These are phyloP conservation scores for Aleurites moluccanus DNA, from an alignment of 441 rosid genomes.

Conservation along the genomic window DNA sequence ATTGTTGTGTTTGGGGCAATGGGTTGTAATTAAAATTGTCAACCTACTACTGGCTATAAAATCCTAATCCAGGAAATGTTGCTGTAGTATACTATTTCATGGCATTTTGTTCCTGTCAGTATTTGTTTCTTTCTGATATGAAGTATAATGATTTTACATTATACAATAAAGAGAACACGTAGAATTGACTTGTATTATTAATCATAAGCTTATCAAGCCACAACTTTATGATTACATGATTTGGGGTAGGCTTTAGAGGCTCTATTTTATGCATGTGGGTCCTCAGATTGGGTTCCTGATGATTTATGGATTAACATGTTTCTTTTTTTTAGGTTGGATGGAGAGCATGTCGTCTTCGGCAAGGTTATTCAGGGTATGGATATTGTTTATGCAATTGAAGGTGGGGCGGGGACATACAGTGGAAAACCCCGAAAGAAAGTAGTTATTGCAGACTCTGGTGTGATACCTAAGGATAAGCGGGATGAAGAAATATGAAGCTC, in stretches of 20 bases:
- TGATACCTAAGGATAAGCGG: conserved; percentile 87
- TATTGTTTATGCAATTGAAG: conserved; percentile 78
- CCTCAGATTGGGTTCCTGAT: background rate
- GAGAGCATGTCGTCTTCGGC: conserved; percentile 92
- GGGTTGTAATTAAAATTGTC: background rate
- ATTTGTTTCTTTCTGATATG: background rate
- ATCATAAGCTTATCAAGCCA: background rate
- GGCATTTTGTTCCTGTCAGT: background rate
- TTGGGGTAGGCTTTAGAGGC: background rate
- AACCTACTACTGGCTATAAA: background rate
- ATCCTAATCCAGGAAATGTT: background rate
- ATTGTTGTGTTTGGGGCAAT: background rate
- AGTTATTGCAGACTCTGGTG: conserved; percentile 80
- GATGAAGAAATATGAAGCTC: conserved; percentile 65
- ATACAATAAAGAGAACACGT: background rate
- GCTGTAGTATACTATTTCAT: too few relatives aligned
- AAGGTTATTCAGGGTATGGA: conserved; percentile 96
- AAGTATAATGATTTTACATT: background rate
- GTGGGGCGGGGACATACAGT: conserved; percentile 95
- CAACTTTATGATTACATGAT: background rate
- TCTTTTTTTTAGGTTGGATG: conserved; percentile 67
- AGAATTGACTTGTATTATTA: too few relatives aligned
- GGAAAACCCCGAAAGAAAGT: conserved; percentile 97
- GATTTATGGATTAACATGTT: background rate
- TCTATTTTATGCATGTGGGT: background rate